A percentile compares a stretch with the other conserved stretches of the same genome.
Conservation (phyloP, 2,329 filamentous ascomycete genomes). For the Penicillium sp. region DNA sequence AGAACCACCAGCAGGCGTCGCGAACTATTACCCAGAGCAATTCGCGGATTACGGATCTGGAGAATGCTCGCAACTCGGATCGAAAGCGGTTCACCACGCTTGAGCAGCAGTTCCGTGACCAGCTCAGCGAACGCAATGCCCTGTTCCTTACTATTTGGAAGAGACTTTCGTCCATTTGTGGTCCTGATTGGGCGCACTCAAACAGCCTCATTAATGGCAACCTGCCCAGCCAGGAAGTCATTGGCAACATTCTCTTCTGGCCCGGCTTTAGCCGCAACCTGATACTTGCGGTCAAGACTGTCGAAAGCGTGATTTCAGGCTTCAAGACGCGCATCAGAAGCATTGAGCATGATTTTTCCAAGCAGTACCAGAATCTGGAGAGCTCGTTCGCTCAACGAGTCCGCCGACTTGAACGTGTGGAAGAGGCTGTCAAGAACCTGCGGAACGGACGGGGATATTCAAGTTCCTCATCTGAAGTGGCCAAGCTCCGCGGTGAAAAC, state of each 20-base stretch:
- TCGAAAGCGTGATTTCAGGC: slow-evolving; percentile 75
- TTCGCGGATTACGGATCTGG: slow-evolving; percentile 79
- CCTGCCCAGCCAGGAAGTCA: slow-evolving; percentile 79
- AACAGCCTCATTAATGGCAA: slow-evolving; percentile 89
- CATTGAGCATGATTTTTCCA: slow-evolving; percentile 87
- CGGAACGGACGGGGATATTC: slow-evolving; percentile 35
- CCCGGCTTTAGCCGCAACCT: slow-evolving; percentile 90
- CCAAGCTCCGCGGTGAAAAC: slow-evolving; percentile 61
- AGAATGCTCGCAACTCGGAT: slow-evolving; percentile 75
- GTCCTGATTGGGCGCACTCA: slow-evolving; percentile 86
- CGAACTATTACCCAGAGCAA: slow-evolving; percentile 84
- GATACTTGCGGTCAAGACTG: slow-evolving; percentile 78
- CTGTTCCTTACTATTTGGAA: slow-evolving; percentile 90
- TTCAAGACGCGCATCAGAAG: slow-evolving; percentile 79
- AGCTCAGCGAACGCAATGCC: slow-evolving; percentile 85
- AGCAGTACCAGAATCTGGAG: slow-evolving; percentile 86
- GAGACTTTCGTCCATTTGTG: slow-evolving; percentile 79
- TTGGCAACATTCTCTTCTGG: slow-evolving; percentile 73
- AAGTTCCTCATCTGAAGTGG: slow-evolving; percentile 54
- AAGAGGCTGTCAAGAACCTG: slow-evolving; percentile 72
- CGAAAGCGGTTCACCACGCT: slow-evolving; percentile 73
- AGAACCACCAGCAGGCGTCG: slow-evolving; percentile 83
- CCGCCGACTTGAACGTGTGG: slow-evolving; percentile 85
- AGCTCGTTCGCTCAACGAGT: slow-evolving; percentile 74
- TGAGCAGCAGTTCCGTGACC: slow-evolving; percentile 80